Evolutionary conservation across 2,329 filamentous ascomycete species (phyloP).

Genomic region (Clonostachys rosea): DNA sequence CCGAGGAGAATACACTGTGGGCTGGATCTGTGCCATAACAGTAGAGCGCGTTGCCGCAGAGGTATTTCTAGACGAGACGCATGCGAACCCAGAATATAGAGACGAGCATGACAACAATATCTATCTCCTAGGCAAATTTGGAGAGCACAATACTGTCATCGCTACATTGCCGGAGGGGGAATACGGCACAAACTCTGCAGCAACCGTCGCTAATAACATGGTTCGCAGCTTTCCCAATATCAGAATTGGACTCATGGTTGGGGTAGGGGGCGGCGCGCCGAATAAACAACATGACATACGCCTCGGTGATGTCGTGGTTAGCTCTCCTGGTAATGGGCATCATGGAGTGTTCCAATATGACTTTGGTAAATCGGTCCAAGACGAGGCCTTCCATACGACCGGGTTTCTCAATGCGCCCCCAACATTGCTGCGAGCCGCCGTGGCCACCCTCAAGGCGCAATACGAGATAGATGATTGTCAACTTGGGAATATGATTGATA

Average conservation of each 20-base stretch:
- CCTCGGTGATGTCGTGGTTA: conserved; percentile 16
- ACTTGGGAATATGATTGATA: neutral
- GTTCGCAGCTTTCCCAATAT: conserved; percentile 20
- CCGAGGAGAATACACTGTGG: conserved; percentile 26
- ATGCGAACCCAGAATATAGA: conserved; percentile 9
- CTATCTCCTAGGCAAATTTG: conserved; percentile 6
- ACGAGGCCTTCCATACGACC: neutral
- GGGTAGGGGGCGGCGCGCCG: conserved; percentile 23
- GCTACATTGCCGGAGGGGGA: conserved; percentile 8
- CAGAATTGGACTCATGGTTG: conserved; percentile 20
- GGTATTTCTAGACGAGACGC: conserved; percentile 29
- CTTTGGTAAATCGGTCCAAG: conserved; percentile 4
- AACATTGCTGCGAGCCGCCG: neutral
- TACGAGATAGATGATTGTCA: neutral
- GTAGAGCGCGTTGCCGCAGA: conserved; percentile 29
- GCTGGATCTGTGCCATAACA: conserved; percentile 35
- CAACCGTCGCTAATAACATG: conserved; percentile 19
- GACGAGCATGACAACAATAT: conserved; percentile 11
- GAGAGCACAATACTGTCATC: conserved; percentile 11
- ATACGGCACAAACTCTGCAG: conserved; percentile 8
- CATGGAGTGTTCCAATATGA: conserved; percentile 5
- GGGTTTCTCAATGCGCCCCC: conserved; percentile 2
- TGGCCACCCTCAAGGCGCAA: neutral
- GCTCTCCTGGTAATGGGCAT: neutral
- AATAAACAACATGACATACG: conserved; percentile 25